phyloP scores from a whole-genome alignment of 495 filamentous ascomycete species.

The Cudoniella acicularis region DNA sequence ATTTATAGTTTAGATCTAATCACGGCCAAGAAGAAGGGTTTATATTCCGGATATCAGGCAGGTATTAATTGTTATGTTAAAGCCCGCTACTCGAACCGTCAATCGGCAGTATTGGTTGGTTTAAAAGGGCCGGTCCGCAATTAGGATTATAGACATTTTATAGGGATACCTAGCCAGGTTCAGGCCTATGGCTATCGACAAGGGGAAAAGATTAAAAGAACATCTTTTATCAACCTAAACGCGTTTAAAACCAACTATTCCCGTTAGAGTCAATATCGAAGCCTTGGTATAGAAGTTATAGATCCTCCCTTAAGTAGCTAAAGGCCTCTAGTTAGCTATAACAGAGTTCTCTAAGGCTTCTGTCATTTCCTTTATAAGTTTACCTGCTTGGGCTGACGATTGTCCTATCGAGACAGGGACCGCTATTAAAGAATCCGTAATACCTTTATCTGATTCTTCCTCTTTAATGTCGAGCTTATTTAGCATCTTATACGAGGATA shows the following conservation, averaged over 20 bases:
- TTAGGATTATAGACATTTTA: background rate
- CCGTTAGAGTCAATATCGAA: conserved; percentile 3
- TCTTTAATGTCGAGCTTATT: too few relatives aligned
- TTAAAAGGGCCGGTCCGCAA: background rate
- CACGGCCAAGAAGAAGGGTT: conserved; percentile 2
- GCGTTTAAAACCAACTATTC: conserved; percentile 2
- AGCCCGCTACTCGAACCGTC: background rate
- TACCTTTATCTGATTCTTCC: too few relatives aligned
- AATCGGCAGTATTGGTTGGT: conserved; percentile 5
- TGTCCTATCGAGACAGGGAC: too few relatives aligned
- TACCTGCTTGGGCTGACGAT: too few relatives aligned
- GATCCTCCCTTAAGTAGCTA: background rate
- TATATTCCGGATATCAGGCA: conserved; percentile 6
- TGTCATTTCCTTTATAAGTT: too few relatives aligned
- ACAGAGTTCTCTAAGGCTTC: too few relatives aligned
- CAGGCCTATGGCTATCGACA: conserved; percentile 4
- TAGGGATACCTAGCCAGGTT: conserved; percentile 4
- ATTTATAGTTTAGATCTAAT: conserved; percentile 2
- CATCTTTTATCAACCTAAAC: conserved; percentile 14
- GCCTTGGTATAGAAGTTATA: conserved; percentile 12
- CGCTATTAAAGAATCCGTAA: too few relatives aligned
- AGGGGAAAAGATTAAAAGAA: conserved; percentile 9
- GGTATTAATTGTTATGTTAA: conserved; percentile 8
- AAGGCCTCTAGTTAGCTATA: too few relatives aligned
- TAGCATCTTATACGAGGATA: too few relatives aligned